phyloP scores from a whole-genome alignment of 2,329 filamentous ascomycete genomes.

The Sphaerulina musiva region DNA sequence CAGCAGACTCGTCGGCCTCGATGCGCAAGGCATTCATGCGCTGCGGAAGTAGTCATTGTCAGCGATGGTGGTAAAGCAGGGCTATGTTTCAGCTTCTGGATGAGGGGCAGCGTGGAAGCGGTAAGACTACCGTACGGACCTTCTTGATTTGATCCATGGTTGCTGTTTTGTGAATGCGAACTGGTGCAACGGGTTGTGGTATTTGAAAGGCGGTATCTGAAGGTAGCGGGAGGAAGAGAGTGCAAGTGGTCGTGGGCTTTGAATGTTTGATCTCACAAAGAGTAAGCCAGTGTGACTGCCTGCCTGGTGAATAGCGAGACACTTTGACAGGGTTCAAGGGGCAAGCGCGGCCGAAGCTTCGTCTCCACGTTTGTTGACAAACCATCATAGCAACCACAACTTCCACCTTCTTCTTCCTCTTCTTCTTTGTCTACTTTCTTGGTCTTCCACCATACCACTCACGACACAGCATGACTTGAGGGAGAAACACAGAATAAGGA shows the following conservation, averaged over 20 bases:
- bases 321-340: background rate
- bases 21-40: conserved; percentile 93
- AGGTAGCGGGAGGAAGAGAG: background rate
- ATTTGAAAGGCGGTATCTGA: background rate
- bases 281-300: background rate
- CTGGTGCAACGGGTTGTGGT: background rate
- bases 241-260: background rate
- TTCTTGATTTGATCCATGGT: conserved; percentile 42
- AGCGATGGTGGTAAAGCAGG: conserved; percentile 9
- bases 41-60: conserved; percentile 43
- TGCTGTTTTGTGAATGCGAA: conserved; percentile 10
- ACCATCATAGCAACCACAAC: background rate
- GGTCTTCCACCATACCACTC: background rate
- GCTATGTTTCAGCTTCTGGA: background rate
- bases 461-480: background rate
- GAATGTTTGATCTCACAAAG: background rate
- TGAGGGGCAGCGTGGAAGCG: conserved; percentile 25
- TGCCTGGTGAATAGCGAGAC: background rate
- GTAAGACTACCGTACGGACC: conserved; percentile 27
- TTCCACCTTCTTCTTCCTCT: background rate
- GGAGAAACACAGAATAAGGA: background rate
- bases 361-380: background rate
- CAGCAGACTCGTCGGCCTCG: conserved; percentile 79
- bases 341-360: background rate
- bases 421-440: too few relatives aligned